Evolutionary conservation across 2,329 filamentous ascomycete genomes (phyloP).

Genomic region (Phialocephala sp.): DNA sequence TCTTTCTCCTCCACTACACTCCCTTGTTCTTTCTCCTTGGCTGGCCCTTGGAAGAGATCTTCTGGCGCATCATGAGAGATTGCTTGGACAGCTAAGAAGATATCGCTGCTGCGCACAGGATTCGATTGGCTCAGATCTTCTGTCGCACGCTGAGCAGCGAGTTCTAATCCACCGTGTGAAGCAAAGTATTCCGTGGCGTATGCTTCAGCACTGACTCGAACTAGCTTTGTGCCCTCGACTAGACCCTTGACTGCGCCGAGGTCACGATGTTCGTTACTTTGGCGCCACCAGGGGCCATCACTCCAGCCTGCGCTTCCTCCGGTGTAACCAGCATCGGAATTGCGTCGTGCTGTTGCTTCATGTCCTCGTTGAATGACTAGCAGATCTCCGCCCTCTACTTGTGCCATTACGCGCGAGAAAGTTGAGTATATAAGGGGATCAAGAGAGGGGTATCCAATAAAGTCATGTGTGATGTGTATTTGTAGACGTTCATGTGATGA

Average conservation of each 20-base stretch:
- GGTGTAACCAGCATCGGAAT: slow-evolving; percentile 62
- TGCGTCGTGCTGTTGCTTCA: slow-evolving; percentile 75
- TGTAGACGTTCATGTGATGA: slow-evolving; percentile 95
- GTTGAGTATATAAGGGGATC: slow-evolving; percentile 91
- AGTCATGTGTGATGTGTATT: slow-evolving; percentile 96
- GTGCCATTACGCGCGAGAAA: slow-evolving; percentile 96
- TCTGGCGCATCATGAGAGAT: slow-evolving; percentile 69
- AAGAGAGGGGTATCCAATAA: slow-evolving; percentile 91
- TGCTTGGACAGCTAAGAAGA: slow-evolving; percentile 95
- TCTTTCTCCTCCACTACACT: slow-evolving; percentile 57
- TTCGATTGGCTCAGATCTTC: slow-evolving; percentile 83
- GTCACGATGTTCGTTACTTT: slow-evolving; percentile 70
- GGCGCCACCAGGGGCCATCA: slow-evolving; percentile 96
- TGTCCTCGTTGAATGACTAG: slow-evolving; percentile 93
- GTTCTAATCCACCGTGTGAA: slow-evolving; percentile 76
- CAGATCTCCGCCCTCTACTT: slow-evolving; percentile 95
- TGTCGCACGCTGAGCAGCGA: slow-evolving; percentile 78
- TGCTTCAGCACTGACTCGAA: slow-evolving; percentile 84
- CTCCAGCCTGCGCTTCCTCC: slow-evolving; percentile 75
- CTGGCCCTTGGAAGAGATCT: slow-evolving; percentile 69
- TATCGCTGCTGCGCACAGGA: slow-evolving; percentile 88
- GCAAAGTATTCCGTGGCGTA: slow-evolving; percentile 88
- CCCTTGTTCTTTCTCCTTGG: slow-evolving; percentile 61
- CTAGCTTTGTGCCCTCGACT: slow-evolving; percentile 88
- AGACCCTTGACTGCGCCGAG: slow-evolving; percentile 81